These are phyloP conservation scores for Dioscorea zingiberensis DNA, from an alignment of 106 monocot genomes.

Conservation along the genomic window DNA sequence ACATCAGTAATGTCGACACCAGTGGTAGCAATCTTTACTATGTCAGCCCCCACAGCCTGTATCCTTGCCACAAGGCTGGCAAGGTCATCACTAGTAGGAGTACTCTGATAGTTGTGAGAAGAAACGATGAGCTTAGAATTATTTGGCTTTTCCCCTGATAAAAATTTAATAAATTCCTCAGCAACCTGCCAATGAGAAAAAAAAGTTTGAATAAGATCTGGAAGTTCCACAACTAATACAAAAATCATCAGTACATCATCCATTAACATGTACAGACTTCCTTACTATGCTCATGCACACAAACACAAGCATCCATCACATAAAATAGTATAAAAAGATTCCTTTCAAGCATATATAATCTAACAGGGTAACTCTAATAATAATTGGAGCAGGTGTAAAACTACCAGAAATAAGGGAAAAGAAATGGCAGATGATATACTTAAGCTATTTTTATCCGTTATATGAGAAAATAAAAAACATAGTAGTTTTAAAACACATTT, in stretches of 20 bases:
- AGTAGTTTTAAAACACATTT: too few species aligned
- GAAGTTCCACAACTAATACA: too few species aligned
- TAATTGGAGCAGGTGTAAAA: too few species aligned
- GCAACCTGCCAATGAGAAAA: constrained; percentile 56
- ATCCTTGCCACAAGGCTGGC: constrained; percentile 77
- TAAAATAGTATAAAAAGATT: too few species aligned
- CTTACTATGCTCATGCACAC: too few species aligned
- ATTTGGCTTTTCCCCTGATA: constrained; percentile 67
- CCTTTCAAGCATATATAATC: too few species aligned
- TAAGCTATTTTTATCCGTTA: too few species aligned
- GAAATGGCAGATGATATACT: not conserved
- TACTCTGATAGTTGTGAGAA: constrained; percentile 87
- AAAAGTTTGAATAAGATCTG: not conserved
- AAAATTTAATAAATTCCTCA: constrained; percentile 51
- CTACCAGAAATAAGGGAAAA: not conserved
- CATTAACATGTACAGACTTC: too few species aligned
- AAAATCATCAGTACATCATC: too few species aligned
- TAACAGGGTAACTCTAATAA: too few species aligned
- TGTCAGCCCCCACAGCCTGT: constrained; percentile 86
- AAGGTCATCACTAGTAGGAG: constrained; percentile 76
- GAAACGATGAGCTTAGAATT: constrained; percentile 87
- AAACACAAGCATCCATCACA: too few species aligned
- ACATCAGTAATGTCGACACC: constrained; percentile 79
- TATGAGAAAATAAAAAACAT: too few species aligned
- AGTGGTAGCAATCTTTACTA: constrained; percentile 90